Evolutionary conservation across 371 early-diverging fungal species (phyloP), one percentile per base, ranked within the genome.

Genomic region (Polyrhizophydium stewartii): DNA sequence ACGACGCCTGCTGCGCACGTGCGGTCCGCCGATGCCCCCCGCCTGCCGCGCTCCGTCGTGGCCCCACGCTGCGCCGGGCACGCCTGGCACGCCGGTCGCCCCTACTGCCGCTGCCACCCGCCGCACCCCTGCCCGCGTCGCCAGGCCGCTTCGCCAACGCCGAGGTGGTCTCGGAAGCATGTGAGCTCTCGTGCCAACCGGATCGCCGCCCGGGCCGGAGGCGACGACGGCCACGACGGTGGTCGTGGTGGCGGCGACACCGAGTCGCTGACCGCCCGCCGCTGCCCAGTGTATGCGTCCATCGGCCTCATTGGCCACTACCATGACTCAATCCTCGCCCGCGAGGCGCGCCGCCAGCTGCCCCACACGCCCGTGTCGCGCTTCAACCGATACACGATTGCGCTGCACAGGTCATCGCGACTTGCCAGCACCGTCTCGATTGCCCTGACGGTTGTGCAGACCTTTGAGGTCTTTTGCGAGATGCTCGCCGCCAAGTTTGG

Each of bases 61-160:
- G n/a, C n/a, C n/a, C n/a, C n/a, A n/a, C n/a, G n/a, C n/a, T n/a
- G n/a, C n/a, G n/a, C n/a, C n/a, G n/a, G n/a, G n/a, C n/a, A n/a
- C n/a, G n/a, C n/a, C n/a, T n/a, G n/a, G n/a, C n/a, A n/a, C n/a
- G n/a, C n/a, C n/a, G n/a, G n/a, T n/a, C n/a, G n/a, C n/a, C n/a
- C n/a, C n/a, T n/a, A n/a, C n/a, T n/a, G n/a, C n/a, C n/a, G n/a
- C n/a, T n/a, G n/a, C n/a, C n/a, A n/a, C n/a, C n/a, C n/a, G n/a
- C n/a, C n/a, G n/a, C n/a, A n/a, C n/a, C 24, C 2, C 22, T n/a
- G 31, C 35, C 30, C 47, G 9, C 3, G 53, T 62, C 25, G 25
- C 7, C 63, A 91, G 94, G 96, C 56, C 87, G 96, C 21, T 97
- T 97, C 69, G 85, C 87, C 43, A 92, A 95, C 71, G 88, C 96